phyloP scores from a whole-genome alignment of 768 basidiomycete genomes.

The Termitomyces sp. region DNA sequence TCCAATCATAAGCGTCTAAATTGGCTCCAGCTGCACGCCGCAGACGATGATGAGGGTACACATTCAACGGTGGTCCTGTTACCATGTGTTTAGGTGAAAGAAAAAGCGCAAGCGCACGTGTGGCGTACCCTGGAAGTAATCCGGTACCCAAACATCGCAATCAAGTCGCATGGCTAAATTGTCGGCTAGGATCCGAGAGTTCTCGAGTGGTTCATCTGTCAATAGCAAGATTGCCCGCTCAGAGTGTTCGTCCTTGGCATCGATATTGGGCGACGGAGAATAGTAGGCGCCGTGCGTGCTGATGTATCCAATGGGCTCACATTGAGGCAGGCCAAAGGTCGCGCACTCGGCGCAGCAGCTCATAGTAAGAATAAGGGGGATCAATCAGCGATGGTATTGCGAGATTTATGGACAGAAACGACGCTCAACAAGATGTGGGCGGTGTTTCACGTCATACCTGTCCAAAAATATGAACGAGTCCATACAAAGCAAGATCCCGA shows the following conservation, averaged over 20 bases:
- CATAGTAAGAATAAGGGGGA: conserved; percentile 3
- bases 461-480: conserved; percentile 1
- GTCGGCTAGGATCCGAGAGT: conserved; percentile 56
- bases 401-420: conserved; percentile 2
- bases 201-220: conserved; percentile 51
- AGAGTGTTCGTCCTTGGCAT: conserved; percentile 16
- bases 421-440: background rate
- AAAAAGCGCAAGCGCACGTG: background rate
- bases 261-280: conserved; percentile 21
- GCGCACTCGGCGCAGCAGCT: conserved; percentile 30
- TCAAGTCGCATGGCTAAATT: conserved; percentile 37
- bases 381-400: background rate
- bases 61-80: background rate
- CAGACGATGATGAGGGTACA: conserved; percentile 7
- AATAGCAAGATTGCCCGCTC: conserved; percentile 44
- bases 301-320: conserved; percentile 39
- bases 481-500: background rate
- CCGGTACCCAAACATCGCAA: conserved; percentile 63
- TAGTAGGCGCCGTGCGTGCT: conserved; percentile 40
- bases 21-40: conserved; percentile 29
- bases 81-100: background rate
- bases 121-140: conserved; percentile 48
- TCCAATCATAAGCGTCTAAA: conserved; percentile 19
- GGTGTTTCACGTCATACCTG: conserved; percentile 12
- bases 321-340: conserved; percentile 37